Conservation (phyloP, 1,139 yeast species). For the Taphrina betulina region DNA sequence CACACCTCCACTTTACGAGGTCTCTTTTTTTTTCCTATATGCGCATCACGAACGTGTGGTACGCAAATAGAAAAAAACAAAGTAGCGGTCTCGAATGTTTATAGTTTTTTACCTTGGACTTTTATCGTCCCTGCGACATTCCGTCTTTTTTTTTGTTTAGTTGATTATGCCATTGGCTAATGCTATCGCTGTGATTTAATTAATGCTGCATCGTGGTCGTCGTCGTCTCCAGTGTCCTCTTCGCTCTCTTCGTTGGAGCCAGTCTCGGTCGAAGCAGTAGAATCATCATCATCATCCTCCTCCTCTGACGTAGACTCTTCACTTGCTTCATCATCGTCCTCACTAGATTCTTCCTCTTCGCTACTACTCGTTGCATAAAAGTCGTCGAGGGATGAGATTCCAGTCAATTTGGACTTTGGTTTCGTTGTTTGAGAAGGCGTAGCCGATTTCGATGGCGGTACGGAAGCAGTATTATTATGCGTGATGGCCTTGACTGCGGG, state of each 20-base stretch:
- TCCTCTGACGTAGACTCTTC: slow-evolving; percentile 28
- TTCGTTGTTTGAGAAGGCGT: slow-evolving; percentile 28
- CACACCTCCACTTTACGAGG: too few relatives aligned
- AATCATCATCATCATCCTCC: slow-evolving; percentile 25
- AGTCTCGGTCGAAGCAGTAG: slow-evolving; percentile 40
- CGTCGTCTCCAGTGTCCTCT: neutral
- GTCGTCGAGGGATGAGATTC: slow-evolving; percentile 46
- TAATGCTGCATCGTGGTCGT: too few relatives aligned
- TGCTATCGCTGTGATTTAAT: too few relatives aligned
- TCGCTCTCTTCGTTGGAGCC: slow-evolving; percentile 42
- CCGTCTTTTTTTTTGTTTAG: too few relatives aligned
- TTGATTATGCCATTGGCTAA: too few relatives aligned
- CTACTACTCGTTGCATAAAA: slow-evolving; percentile 56
- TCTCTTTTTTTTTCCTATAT: too few relatives aligned
- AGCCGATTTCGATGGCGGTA: slow-evolving; percentile 11
- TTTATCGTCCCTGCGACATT: too few relatives aligned
- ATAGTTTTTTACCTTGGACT: too few relatives aligned
- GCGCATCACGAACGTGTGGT: too few relatives aligned
- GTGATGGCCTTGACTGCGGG: slow-evolving; percentile 20
- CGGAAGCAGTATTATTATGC: slow-evolving; percentile 24
- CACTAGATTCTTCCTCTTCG: slow-evolving; percentile 35
- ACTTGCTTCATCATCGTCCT: slow-evolving; percentile 35
- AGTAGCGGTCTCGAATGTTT: too few relatives aligned
- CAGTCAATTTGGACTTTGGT: slow-evolving; percentile 34
- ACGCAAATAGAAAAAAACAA: too few relatives aligned